Conservation (phyloP, 495 filamentous ascomycete species). For the Astrothelium macrocarpum region DNA sequence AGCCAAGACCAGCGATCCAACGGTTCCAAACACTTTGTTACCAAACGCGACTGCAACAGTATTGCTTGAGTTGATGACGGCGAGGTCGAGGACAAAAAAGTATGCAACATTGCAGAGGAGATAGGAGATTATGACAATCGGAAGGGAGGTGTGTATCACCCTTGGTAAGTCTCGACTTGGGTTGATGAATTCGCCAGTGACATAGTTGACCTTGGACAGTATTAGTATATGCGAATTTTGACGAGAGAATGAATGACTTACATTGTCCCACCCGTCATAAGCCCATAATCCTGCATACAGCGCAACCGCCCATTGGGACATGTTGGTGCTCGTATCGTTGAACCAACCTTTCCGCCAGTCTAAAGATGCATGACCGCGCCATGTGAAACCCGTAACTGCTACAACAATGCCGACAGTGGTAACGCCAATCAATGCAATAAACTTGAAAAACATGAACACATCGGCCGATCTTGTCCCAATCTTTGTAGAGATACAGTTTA, state of each 20-base stretch:
- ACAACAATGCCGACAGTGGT: conserved; percentile 86
- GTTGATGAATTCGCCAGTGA: conserved; percentile 90
- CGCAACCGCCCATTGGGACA: conserved; percentile 79
- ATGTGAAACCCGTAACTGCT: conserved; percentile 72
- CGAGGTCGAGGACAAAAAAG: conserved; percentile 84
- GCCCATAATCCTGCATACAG: conserved; percentile 95
- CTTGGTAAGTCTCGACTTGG: conserved; percentile 82
- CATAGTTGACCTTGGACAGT: conserved; percentile 75
- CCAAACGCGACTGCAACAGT: conserved; percentile 94
- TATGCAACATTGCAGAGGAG: conserved; percentile 85
- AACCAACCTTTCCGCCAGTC: conserved; percentile 95
- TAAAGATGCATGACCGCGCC: conserved; percentile 59
- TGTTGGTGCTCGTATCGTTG: conserved; percentile 67
- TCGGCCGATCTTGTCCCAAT: conserved; percentile 78
- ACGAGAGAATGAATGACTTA: conserved; percentile 37
- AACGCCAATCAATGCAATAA: conserved; percentile 77
- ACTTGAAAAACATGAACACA: conserved; percentile 93
- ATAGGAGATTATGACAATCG: conserved; percentile 83
- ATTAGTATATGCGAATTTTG: not conserved
- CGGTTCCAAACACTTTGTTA: conserved; percentile 73
- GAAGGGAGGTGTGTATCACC: conserved; percentile 95
- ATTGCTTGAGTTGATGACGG: conserved; percentile 70
- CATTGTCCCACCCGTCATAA: conserved; percentile 98
- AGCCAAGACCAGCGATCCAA: conserved; percentile 75
- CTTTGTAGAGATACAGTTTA: conserved; percentile 87